These are phyloP conservation scores for Monosporascus cannonballus DNA, from an alignment of 2,329 filamentous ascomycete species.

Conservation along the genomic window DNA sequence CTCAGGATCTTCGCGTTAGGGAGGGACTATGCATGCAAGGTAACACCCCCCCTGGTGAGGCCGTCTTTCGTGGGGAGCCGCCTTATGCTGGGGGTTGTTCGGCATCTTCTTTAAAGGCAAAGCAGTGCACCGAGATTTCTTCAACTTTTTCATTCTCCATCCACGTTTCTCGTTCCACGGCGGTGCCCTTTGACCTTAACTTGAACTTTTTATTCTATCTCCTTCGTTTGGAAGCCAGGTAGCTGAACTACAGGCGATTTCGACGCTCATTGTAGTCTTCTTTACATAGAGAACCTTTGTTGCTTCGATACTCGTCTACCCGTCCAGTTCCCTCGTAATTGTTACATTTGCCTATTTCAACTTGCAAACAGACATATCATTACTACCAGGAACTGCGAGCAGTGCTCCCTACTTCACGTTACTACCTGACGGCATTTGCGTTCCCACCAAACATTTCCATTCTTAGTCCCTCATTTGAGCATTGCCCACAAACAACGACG, in stretches of 20 bases:
- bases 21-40: background rate
- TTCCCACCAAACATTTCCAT: constrained; percentile 4
- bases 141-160: background rate
- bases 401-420: constrained; percentile 1
- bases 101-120: background rate
- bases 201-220: background rate
- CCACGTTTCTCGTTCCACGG: too few relatives aligned
- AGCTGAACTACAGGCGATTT: background rate
- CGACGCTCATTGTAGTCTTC: background rate
- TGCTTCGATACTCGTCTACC: background rate
- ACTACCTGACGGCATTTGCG: constrained; percentile 4
- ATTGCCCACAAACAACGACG: background rate
- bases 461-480: constrained; percentile 8
- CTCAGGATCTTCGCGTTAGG: background rate
- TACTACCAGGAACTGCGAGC: background rate
- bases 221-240: background rate
- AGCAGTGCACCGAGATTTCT: background rate
- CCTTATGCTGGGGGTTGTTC: too few relatives aligned
- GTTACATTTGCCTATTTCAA: background rate
- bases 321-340: background rate
- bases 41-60: background rate
- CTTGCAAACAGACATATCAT: too few relatives aligned
- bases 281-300: background rate
- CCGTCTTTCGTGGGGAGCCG: too few relatives aligned
- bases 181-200: too few relatives aligned